phyloP scores from a whole-genome alignment of 202 grass and related monocot genomes.

The Setaria viridis region DNA sequence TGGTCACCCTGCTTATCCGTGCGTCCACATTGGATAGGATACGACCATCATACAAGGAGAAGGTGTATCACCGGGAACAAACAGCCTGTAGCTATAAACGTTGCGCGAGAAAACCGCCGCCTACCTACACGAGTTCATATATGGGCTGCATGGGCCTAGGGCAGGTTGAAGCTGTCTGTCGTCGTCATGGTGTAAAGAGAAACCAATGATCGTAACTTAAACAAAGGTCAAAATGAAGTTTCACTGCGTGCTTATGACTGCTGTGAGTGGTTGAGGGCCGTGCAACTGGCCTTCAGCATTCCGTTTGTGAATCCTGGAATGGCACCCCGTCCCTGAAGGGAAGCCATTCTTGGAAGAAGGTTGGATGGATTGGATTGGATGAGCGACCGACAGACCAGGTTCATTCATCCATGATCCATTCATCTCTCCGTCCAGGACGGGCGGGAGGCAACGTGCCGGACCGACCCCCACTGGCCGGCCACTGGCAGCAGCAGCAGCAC shows the following conservation, averaged over 20 bases:
- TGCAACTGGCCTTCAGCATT: not conserved
- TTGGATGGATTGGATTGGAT: no score
- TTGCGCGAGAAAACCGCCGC: not conserved
- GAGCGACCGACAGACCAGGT: no score
- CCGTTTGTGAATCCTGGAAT: not conserved
- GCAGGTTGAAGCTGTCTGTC: not conserved
- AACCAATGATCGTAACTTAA: not conserved
- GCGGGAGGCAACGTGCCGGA: no score
- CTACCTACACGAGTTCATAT: not conserved
- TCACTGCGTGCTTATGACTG: not conserved
- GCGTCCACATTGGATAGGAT: not conserved
- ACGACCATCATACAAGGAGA: not conserved
- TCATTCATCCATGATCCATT: not conserved
- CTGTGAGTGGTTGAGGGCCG: not conserved
- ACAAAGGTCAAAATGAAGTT: not conserved
- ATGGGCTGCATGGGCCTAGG: not conserved
- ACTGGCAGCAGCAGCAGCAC: not conserved
- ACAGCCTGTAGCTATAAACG: constrained; percentile 16
- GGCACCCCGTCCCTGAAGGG: not conserved
- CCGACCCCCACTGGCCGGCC: no score
- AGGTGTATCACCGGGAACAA: not conserved
- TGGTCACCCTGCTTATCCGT: not conserved
- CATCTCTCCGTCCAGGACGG: not conserved
- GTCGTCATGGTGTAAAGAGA: not conserved
- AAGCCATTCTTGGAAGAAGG: no score